Evolutionary conservation across 768 basidiomycete species (phyloP), one percentile per base, ranked within the genome.

Genomic region (Tricholoma sp.): DNA sequence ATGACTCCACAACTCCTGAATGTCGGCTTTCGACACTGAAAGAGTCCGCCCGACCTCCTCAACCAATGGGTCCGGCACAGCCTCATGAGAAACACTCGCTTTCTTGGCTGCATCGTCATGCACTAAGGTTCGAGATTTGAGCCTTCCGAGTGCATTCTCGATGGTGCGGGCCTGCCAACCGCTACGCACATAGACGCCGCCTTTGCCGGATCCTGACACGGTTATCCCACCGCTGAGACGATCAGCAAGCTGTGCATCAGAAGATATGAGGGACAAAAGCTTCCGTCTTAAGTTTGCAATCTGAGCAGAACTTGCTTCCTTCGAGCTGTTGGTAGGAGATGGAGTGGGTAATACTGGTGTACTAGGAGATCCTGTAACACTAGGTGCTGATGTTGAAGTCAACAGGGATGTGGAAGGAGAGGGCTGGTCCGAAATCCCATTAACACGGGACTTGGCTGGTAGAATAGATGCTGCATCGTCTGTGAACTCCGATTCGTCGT

Each of bases 131-230:
- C 61, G 65, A 29, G 58, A 18, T 60, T 72, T 74, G 31, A 73
- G 62, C 56, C 75, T 73, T 53, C 78, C 74, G 8, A 78, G 59
- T 9, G 81, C 75, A 48, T 80, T 80, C 61, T 85, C 79, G 52
- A 83, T 74, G 1, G 84, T 83, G 53, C 85, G 80, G 5, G 85
- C 77, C 66, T 92, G 90, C 90, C 90, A 92, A 11, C 90, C 90
- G 49, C 80, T 84, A 28, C 90, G 85, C 15, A 92, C 90, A 64
- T 80, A 89, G 33, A 92, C 81, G 52, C 82, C 81, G 57, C 86
- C 85, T 62, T 81, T 88, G 7, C 88, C 88, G n/a, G 87, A 86
- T 29, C 87, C 87, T 18, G 85, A 84, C 32, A 89, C 81, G 20
- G 81, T 74, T 53, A 90, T 71, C 12, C 89, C 89, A 28, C 88